Conservation (phyloP, 305 asterid species). For the Fraxinus sp. region DNA sequence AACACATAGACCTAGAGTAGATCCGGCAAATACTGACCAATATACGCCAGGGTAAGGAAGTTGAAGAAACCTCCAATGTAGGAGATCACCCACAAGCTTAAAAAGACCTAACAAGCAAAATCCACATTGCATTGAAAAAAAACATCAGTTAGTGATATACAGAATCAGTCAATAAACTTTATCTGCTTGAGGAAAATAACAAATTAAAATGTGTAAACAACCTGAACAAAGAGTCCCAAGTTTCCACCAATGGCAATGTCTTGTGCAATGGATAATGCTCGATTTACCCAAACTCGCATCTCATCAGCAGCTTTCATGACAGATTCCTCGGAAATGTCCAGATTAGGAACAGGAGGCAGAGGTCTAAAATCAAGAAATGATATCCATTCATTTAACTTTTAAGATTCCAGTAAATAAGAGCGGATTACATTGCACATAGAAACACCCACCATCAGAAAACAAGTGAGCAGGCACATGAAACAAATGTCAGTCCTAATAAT, state of each 20-base stretch:
- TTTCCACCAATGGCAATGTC: conserved; percentile 80
- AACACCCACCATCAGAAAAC: neutral
- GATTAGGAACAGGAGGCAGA: conserved; percentile 77
- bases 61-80: conserved; percentile 70
- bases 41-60: conserved; percentile 72
- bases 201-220: conserved; percentile 22
- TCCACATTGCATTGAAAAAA: conserved; percentile 3
- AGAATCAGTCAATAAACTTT: neutral
- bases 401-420: neutral
- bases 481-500: neutral
- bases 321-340: conserved; percentile 72
- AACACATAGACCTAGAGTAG: conserved; percentile 6
- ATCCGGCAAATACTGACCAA: conserved; percentile 46
- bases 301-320: conserved; percentile 68
- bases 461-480: neutral
- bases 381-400: conserved; percentile 16
- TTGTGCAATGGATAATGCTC: conserved; percentile 54
- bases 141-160: conserved; percentile 9
- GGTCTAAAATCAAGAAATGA: conserved; percentile 52
- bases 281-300: conserved; percentile 62
- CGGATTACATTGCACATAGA: neutral
- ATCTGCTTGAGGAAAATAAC: conserved; percentile 8
- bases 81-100: conserved; percentile 58
- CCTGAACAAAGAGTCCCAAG: conserved; percentile 62
- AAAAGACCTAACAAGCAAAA: conserved; percentile 56